Percentiles rank a stretch among this genome's conserved stretches.
Conservation (phyloP, 2,329 filamentous ascomycete genomes). For the Penicillium rolfsii region DNA sequence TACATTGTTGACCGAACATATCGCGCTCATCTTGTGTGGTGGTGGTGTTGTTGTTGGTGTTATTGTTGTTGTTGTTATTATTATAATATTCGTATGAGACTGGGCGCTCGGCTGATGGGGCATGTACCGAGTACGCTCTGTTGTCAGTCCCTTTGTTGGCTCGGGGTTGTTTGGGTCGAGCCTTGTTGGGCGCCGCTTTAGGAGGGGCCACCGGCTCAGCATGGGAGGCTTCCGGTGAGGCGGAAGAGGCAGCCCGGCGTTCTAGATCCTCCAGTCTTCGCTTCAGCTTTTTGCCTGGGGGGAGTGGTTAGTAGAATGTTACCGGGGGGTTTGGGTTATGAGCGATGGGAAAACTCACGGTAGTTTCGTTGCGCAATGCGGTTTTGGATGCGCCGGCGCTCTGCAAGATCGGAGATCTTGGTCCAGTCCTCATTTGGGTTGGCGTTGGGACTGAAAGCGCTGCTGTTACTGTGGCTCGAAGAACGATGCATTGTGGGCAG, state of each 20-base stretch:
- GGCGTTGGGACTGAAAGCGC: constrained; percentile 90
- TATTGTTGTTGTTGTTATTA: too few species aligned
- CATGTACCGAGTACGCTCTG: constrained; percentile 26
- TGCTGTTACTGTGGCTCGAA: constrained; percentile 77
- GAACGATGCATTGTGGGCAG: constrained; percentile 38
- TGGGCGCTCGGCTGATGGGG: constrained; percentile 35
- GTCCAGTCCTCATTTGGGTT: constrained; percentile 99
- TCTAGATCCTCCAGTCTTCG: constrained; percentile 68
- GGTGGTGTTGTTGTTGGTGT: not conserved
- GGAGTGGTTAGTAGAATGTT: not conserved
- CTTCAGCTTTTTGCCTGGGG: constrained; percentile 67
- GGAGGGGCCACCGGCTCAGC: constrained; percentile 52
- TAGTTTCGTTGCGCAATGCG: constrained; percentile 97
- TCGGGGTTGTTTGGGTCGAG: constrained; percentile 31
- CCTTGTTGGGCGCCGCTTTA: constrained; percentile 31
- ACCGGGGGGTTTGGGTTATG: not conserved
- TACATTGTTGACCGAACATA: constrained; percentile 63
- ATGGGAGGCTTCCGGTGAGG: constrained; percentile 62
- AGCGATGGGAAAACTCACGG: constrained; percentile 63
- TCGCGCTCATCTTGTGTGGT: constrained; percentile 51
- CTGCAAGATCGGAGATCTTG: constrained; percentile 95
- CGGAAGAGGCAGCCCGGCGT: constrained; percentile 63
- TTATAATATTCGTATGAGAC: constrained; percentile 40
- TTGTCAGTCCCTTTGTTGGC: constrained; percentile 33
- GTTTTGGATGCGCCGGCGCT: constrained; percentile 93